These are phyloP conservation scores for Meyerozyma guilliermondii DNA, from an alignment of 1,139 yeast genomes.

Conservation along the genomic window DNA sequence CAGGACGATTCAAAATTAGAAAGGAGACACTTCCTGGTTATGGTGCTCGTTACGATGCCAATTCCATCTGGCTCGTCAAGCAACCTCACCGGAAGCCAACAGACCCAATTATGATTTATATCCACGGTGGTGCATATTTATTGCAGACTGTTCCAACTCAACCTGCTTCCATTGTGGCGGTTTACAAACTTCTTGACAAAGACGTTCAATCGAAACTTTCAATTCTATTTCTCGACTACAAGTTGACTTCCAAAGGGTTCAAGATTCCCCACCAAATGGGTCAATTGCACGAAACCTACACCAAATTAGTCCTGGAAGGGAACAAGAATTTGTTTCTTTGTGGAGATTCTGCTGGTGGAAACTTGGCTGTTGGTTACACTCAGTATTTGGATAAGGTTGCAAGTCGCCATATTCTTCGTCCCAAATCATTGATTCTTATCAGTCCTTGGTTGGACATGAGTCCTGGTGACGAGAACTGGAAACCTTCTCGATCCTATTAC, in stretches of 20 bases:
- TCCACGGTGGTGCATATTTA: conserved; percentile 14
- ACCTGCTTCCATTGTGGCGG: conserved; percentile 7
- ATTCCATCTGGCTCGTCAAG: conserved; percentile 10
- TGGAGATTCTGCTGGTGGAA: conserved; percentile 8
- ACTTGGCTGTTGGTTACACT: conserved; percentile 4
- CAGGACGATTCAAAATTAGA: conserved; percentile 4
- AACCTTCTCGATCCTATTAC: conserved; percentile 10
- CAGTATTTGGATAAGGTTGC: conserved; percentile 3
- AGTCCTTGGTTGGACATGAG: conserved; percentile 13
- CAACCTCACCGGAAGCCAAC: conserved; percentile 5
- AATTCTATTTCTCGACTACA: conserved; percentile 12
- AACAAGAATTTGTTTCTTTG: conserved; percentile 7
- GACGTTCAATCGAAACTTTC: conserved; percentile 7
- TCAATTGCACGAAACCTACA: conserved; percentile 10
- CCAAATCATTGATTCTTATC: conserved; percentile 10
- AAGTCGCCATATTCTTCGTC: conserved; percentile 5
- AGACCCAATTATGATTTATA: conserved; percentile 11
- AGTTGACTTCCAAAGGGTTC: conserved; percentile 9
- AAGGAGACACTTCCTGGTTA: conserved; percentile 7
- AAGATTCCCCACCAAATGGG: conserved; percentile 12
- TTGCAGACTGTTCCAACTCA: conserved; percentile 11
- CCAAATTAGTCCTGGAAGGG: conserved; percentile 6
- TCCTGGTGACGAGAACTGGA: conserved; percentile 4
- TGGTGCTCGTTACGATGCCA: conserved; percentile 9
- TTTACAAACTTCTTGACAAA: conserved; percentile 9